phyloP scores from a whole-genome alignment of 331 rosid species.

The Malus hybrid region DNA sequence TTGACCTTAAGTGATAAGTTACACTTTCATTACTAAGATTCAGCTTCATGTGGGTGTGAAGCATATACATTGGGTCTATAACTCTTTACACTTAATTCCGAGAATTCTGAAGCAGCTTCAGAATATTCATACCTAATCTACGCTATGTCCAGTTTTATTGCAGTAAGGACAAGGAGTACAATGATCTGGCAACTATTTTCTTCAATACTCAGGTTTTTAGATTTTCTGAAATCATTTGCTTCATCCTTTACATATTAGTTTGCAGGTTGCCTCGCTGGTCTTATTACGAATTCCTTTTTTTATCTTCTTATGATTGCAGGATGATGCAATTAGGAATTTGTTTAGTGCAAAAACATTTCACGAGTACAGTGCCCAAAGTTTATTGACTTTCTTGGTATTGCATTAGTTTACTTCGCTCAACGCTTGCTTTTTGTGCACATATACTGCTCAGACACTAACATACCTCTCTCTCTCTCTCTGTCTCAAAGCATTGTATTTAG shows the following conservation, averaged over 20 bases:
- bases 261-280: background rate
- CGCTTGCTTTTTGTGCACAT: background rate
- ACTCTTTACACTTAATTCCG: background rate
- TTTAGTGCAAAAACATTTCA: constrained; percentile 96
- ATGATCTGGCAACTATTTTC: constrained; percentile 97
- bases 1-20: background rate
- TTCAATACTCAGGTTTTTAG: constrained; percentile 85
- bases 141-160: constrained; percentile 65
- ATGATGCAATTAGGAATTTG: constrained; percentile 97
- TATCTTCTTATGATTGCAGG: constrained; percentile 42
- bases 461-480: background rate
- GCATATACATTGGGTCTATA: background rate
- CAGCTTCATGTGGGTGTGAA: background rate
- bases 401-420: constrained; percentile 14
- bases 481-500: background rate
- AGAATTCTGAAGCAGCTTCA: background rate
- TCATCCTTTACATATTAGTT: background rate
- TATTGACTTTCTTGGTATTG: constrained; percentile 88
- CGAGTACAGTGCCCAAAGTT: constrained; percentile 89
- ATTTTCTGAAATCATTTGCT: constrained; percentile 2
- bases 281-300: background rate
- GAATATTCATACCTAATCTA: constrained; percentile 8
- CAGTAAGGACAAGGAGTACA: constrained; percentile 85
- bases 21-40: background rate
- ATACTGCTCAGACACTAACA: background rate